These are phyloP conservation scores for Fistulinella prunicolor DNA, from an alignment of 768 basidiomycete genomes.

Conservation along the genomic window DNA sequence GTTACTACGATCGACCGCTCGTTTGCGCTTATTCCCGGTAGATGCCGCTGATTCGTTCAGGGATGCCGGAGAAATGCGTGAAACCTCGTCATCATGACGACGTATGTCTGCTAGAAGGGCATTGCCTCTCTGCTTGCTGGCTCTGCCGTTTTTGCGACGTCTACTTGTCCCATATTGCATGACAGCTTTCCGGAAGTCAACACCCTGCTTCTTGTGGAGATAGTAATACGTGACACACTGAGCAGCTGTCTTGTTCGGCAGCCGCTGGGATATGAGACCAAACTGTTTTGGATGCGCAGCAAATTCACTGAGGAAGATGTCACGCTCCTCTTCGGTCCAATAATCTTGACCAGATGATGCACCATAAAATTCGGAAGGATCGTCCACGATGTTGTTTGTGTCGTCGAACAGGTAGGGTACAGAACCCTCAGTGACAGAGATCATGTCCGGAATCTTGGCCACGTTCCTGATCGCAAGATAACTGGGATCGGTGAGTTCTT, in stretches of 20 bases:
- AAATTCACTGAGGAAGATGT: constrained; percentile 75
- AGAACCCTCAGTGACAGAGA: constrained; percentile 60
- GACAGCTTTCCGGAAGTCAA: constrained; percentile 81
- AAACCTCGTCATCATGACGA: constrained; percentile 58
- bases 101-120: constrained; percentile 79
- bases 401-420: constrained; percentile 75
- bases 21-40: constrained; percentile 40
- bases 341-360: constrained; percentile 70
- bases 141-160: constrained; percentile 53
- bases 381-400: constrained; percentile 74
- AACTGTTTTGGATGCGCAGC: constrained; percentile 91
- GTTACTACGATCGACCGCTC: constrained; percentile 30
- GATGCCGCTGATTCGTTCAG: constrained; percentile 27
- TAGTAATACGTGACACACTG: constrained; percentile 96
- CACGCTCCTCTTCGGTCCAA: constrained; percentile 86
- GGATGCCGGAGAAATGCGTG: constrained; percentile 22
- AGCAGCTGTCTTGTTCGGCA: constrained; percentile 80
- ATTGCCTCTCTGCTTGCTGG: constrained; percentile 79
- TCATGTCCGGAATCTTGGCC: constrained; percentile 89
- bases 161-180: constrained; percentile 64
- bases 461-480: constrained; percentile 83
- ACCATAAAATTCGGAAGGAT: constrained; percentile 77
- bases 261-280: constrained; percentile 77
- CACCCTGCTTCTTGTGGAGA: constrained; percentile 83
- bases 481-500: constrained; percentile 90